Base-by-base conservation (phyloP, 78 protist species). In the Monosiga brevicollis region DNA sequence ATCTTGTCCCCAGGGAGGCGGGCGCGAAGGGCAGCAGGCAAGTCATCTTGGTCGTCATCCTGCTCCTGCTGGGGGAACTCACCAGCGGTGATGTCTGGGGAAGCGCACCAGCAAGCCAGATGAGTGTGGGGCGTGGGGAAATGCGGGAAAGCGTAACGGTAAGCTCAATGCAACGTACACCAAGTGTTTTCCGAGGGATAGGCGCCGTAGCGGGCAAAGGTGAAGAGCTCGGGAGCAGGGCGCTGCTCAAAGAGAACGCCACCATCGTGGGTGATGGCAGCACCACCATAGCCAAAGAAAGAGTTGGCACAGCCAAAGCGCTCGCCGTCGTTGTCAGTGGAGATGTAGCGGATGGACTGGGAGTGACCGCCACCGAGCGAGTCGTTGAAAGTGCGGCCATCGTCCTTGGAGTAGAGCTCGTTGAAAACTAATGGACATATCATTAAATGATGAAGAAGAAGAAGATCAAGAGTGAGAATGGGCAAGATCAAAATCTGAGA, bases 141-240 rank as follows among this genome's bases (percentile, higher is more conserved):
- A n/a, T n/a, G n/a, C n/a, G n/a, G n/a, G n/a, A n/a, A n/a, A n/a
- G n/a, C n/a, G n/a, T n/a, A n/a, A n/a, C n/a, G n/a, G n/a, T n/a
- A n/a, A n/a, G n/a, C n/a, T n/a, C n/a, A n/a, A n/a, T n/a, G n/a
- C n/a, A n/a, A n/a, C n/a, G n/a, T n/a, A n/a, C n/a, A 83, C 62
- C 70, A 43, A 36, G 73, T 54, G 54, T 11, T 49, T 2, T 43
- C 29, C 40, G 75, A 3, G 75, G 62, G 39, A 29, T 54, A 38
- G 42, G 86, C 78, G 40, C 86, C 86, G 79, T 83, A 83, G 62
- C 86, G 43, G 38, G 39, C 55, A 6, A 1, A 42, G 35, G 80
- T 76, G 40, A 1, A 38, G 55, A 15, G 11, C 29, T 71, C 38
- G 42, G 32, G 72, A 29, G 24, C 11, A 43, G 84, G 6, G 34